Percentiles rank a stretch among this genome's conserved stretches.
These are phyloP conservation scores for Pseudogymnoascus sp. DNA, from an alignment of 2,329 filamentous ascomycete genomes.

Conservation along the genomic window DNA sequence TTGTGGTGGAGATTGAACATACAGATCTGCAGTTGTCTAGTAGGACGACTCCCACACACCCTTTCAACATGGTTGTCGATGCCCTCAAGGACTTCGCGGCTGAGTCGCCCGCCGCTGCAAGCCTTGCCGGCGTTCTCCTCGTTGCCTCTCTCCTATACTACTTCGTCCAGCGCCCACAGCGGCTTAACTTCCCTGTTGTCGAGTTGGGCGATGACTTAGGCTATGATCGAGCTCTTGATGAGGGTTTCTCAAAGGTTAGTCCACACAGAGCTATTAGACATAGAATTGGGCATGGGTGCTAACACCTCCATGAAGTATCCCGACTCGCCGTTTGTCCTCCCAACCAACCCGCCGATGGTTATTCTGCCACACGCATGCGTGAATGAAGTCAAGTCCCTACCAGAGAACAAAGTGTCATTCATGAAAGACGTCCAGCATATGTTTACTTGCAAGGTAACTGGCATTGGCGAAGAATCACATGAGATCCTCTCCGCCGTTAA, in stretches of 20 bases:
- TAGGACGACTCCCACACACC: neutral
- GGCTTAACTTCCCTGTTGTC: neutral
- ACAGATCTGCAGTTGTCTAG: neutral
- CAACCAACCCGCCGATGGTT: slow-evolving; percentile 3
- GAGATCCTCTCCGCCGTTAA: slow-evolving; percentile 5
- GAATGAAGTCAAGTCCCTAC: slow-evolving; percentile 12
- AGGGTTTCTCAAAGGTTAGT: neutral
- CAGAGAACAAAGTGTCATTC: slow-evolving; percentile 11
- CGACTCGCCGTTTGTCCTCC: slow-evolving; percentile 12
- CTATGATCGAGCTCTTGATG: neutral
- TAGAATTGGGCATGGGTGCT: neutral
- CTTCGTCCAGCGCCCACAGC: neutral
- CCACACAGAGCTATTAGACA: neutral
- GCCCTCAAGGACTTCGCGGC: slow-evolving; percentile 1
- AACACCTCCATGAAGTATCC: slow-evolving; percentile 9
- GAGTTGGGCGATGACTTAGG: neutral
- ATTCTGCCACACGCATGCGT: slow-evolving; percentile 13
- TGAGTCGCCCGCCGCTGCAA: neutral
- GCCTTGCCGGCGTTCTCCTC: neutral
- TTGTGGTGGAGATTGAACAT: neutral
- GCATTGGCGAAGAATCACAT: slow-evolving; percentile 14
- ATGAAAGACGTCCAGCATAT: slow-evolving; percentile 11
- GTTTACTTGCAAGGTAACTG: slow-evolving; percentile 18
- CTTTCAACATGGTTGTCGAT: neutral
- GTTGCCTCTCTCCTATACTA: neutral